A percentile compares a stretch with the other conserved stretches of the same genome.
Conservation (phyloP, 2,329 filamentous ascomycete genomes). For the Fusarium acutatum region DNA sequence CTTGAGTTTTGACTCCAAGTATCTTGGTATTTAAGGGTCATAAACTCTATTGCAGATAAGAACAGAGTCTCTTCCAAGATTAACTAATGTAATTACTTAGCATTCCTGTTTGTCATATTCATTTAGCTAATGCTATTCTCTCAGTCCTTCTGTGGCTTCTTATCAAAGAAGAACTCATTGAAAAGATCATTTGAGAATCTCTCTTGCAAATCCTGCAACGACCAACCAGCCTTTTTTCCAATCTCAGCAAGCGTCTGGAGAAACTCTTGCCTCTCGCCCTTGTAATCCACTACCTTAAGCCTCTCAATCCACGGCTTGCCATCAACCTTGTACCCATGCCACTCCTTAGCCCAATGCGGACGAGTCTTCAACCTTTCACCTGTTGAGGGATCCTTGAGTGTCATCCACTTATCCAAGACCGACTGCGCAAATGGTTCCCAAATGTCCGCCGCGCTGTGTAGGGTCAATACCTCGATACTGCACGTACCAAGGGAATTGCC, state of each 20-base stretch:
- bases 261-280: not conserved
- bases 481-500: not conserved
- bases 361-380: not conserved
- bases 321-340: not conserved
- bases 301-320: not conserved
- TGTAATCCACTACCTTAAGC: not conserved
- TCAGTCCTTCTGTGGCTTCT: not conserved
- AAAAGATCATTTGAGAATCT: not conserved
- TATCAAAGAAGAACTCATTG: not conserved
- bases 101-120: not conserved
- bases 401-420: not conserved
- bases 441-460: not conserved
- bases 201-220: not conserved
- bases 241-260: not conserved
- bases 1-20: too few relatives aligned
- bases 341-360: not conserved
- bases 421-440: not conserved
- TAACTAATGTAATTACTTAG: not conserved
- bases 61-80: not conserved
- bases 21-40: too few relatives aligned
- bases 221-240: not conserved
- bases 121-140: not conserved
- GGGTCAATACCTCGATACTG: not conserved
- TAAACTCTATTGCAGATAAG: not conserved
- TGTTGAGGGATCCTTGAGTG: not conserved